Evolutionary conservation across 2,329 filamentous ascomycete genomes (phyloP).

Genomic region (Fusarium illudens): DNA sequence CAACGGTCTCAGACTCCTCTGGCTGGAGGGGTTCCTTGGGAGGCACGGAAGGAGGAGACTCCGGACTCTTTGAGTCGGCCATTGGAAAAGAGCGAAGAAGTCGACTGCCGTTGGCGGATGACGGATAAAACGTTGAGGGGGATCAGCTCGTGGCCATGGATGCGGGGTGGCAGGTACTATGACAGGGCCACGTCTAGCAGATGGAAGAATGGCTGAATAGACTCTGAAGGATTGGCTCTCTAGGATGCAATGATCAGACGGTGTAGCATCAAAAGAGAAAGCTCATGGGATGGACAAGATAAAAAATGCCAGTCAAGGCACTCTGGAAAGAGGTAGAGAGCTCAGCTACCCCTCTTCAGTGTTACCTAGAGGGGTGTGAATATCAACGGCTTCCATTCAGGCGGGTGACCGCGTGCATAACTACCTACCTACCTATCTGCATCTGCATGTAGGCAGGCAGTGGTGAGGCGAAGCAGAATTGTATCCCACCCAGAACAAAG

Average conservation of each 20-base stretch:
- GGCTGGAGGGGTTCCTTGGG: constrained; percentile 23
- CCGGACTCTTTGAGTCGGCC: constrained; percentile 13
- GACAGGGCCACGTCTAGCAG: neutral
- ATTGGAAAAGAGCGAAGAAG: constrained; percentile 6
- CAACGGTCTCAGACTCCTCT: neutral
- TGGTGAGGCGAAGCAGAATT: neutral
- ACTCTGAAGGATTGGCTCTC: neutral
- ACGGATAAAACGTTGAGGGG: neutral
- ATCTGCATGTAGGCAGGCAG: neutral
- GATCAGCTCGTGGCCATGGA: neutral
- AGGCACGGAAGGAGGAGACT: constrained; percentile 22
- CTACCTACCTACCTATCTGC: neutral
- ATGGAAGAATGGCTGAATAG: neutral
- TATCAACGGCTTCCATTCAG: neutral
- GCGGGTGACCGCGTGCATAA: neutral
- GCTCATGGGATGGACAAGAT: neutral
- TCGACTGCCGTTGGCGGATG: neutral
- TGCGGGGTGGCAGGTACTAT: constrained; percentile 2
- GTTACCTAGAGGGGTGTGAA: constrained; percentile 5
- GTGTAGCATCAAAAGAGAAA: neutral
- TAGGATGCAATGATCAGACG: neutral
- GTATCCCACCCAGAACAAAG: neutral
- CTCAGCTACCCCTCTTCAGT: neutral
- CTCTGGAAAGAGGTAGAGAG: constrained; percentile 5
- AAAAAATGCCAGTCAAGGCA: constrained; percentile 6